phyloP scores from a whole-genome alignment of 306 rosid species.

The Lathyrus aphaca region DNA sequence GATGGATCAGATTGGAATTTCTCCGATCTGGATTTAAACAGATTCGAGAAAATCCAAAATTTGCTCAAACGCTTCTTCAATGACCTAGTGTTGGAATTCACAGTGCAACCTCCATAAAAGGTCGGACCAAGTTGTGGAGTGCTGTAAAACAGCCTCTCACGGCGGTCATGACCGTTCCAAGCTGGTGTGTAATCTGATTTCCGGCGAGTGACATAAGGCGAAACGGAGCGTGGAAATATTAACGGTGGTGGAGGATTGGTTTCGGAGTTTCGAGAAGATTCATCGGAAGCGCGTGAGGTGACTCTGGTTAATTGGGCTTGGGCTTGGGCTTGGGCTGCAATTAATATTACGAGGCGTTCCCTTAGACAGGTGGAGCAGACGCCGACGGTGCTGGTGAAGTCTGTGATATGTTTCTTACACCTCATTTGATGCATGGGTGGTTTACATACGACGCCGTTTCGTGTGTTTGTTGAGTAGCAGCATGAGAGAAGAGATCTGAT shows the following conservation, averaged over 20 bases:
- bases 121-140: conserved; percentile 87
- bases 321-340: conserved; percentile 39
- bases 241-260: conserved; percentile 54
- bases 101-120: conserved; percentile 15
- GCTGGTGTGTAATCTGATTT: conserved; percentile 61
- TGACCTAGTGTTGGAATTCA: conserved; percentile 26
- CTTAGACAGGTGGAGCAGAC: conserved; percentile 91
- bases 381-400: conserved; percentile 69
- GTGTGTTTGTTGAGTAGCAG: background rate
- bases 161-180: conserved; percentile 40
- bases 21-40: conserved; percentile 65
- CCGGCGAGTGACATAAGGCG: conserved; percentile 79
- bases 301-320: conserved; percentile 48
- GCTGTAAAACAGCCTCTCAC: conserved; percentile 58
- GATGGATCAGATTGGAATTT: conserved; percentile 55
- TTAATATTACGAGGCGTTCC: conserved; percentile 67
- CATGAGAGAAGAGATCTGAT: conserved; percentile 45
- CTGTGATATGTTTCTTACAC: conserved; percentile 76
- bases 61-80: conserved; percentile 53
- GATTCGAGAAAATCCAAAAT: conserved; percentile 52
- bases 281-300: conserved; percentile 50
- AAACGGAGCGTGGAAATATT: conserved; percentile 85
- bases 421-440: conserved; percentile 73
- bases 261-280: conserved; percentile 51
- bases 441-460: conserved; percentile 37